These are phyloP conservation scores for Microglena sp. DNA, from an alignment of 139 green algal species.

Conservation along the genomic window DNA sequence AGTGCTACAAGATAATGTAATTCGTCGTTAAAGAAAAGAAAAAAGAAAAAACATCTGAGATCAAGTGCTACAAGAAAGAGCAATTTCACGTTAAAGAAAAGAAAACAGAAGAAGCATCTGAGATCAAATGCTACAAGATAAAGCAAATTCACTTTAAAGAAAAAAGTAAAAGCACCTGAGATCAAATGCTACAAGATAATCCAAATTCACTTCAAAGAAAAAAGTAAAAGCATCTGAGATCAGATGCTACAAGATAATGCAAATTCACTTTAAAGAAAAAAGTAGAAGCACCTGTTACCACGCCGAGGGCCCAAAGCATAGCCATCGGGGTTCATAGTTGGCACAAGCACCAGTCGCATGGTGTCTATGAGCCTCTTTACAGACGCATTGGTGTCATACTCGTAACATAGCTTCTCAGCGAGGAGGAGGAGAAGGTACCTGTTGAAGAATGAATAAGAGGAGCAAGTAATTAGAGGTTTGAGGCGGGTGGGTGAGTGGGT, in stretches of 20 bases:
- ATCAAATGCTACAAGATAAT: not conserved
- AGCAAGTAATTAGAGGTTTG: not conserved
- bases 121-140: too few relatives aligned
- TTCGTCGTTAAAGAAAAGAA: too few relatives aligned
- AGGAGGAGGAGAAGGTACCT: conserved; percentile 60
- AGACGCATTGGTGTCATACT: conserved; percentile 22
- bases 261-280: not conserved
- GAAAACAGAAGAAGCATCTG: too few relatives aligned
- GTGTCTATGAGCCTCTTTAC: conserved; percentile 41
- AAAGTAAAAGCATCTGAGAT: not conserved
- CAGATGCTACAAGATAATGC: not conserved
- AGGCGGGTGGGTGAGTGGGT: not conserved
- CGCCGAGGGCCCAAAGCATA: conserved; percentile 37
- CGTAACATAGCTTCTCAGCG: conserved; percentile 69
- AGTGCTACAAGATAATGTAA: too few relatives aligned
- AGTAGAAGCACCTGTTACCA: conserved; percentile 42
- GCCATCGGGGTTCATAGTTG: conserved; percentile 83
- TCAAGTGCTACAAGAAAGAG: too few relatives aligned
- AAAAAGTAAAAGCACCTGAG: too few relatives aligned
- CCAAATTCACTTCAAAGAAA: not conserved
- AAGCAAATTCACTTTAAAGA: too few relatives aligned
- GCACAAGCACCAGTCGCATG: conserved; percentile 62
- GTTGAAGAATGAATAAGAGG: not conserved
- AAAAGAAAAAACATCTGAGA: too few relatives aligned
- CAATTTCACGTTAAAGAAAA: too few relatives aligned